A percentile compares a stretch with the other conserved stretches of the same genome.
Conservation (phyloP, 139 green algal species). For the Tetratostichococcus sp. region DNA sequence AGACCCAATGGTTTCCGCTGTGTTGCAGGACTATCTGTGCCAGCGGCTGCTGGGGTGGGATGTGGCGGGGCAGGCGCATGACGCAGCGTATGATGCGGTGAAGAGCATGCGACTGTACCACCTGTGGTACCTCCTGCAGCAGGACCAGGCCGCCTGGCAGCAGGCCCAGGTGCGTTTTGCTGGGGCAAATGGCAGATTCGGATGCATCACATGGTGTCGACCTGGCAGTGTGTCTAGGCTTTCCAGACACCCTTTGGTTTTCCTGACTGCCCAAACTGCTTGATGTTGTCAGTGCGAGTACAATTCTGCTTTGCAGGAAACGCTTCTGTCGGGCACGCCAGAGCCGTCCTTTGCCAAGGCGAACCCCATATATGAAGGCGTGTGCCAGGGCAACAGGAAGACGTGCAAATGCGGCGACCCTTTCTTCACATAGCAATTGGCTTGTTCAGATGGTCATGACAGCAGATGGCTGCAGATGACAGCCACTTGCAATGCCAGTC, state of each 20-base stretch:
- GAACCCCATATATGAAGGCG: conserved; percentile 75
- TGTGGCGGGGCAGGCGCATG: conserved; percentile 30
- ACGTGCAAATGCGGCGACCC: conserved; percentile 78
- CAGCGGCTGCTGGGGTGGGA: conserved; percentile 70
- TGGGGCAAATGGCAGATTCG: no score
- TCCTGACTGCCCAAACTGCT: no score
- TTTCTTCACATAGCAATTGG: conserved; percentile 64
- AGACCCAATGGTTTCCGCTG: no score
- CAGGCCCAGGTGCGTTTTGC: conserved; percentile 21
- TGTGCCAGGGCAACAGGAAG: conserved; percentile 90
- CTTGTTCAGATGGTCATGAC: no score
- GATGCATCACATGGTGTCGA: no score
- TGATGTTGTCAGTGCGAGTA: no score
- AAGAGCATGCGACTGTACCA: conserved; percentile 90
- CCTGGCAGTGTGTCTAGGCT: no score
- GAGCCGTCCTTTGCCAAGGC: conserved; percentile 68
- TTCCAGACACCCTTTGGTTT: no score
- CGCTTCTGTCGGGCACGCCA: conserved; percentile 51
- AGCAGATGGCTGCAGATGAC: no score
- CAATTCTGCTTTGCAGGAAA: conserved; percentile 28
- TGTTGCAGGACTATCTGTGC: conserved; percentile 68
- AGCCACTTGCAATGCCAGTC: no score
- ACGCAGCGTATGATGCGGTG: conserved; percentile 71
- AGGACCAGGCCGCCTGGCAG: conserved; percentile 39
- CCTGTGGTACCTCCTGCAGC: conserved; percentile 53